Conservation (phyloP, 805 yeast genomes). For the Metschnikowia matae region DNA sequence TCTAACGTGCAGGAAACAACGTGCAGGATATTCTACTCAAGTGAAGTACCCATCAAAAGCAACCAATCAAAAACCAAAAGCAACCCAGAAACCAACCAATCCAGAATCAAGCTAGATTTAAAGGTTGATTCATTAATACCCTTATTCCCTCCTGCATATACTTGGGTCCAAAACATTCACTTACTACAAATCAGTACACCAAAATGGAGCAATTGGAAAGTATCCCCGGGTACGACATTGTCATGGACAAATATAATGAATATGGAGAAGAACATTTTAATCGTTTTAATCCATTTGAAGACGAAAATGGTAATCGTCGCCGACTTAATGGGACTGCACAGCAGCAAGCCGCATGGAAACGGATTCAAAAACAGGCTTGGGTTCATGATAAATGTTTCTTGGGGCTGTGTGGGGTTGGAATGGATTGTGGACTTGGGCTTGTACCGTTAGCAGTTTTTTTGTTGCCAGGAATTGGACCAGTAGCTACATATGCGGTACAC, state of each 20-base stretch:
- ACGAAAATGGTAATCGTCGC: conserved; percentile 56
- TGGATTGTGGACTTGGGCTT: conserved; percentile 73
- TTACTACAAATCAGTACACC: no score
- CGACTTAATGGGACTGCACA: conserved; percentile 49
- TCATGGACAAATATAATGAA: conserved; percentile 58
- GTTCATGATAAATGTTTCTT: conserved; percentile 75
- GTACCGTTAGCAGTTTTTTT: conserved; percentile 65
- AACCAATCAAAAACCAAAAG: no score
- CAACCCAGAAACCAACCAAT: no score
- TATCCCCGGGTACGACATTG: conserved; percentile 54
- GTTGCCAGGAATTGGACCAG: conserved; percentile 83
- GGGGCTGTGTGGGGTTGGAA: conserved; percentile 64
- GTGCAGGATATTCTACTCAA: no score
- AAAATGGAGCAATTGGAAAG: conserved; percentile 17
- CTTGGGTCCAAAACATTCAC: no score
- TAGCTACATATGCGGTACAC: conserved; percentile 75
- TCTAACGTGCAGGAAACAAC: no score
- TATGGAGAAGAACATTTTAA: conserved; percentile 63
- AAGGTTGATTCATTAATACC: no score
- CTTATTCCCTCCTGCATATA: no score
- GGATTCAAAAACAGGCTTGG: conserved; percentile 79
- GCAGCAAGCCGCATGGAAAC: conserved; percentile 59
- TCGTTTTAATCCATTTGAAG: conserved; percentile 63
- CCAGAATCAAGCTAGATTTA: no score
- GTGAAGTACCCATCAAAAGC: no score